Percentiles rank a stretch among this genome's conserved stretches.
Conservation (phyloP, 257 asterid species). For the Datura wrightii region DNA sequence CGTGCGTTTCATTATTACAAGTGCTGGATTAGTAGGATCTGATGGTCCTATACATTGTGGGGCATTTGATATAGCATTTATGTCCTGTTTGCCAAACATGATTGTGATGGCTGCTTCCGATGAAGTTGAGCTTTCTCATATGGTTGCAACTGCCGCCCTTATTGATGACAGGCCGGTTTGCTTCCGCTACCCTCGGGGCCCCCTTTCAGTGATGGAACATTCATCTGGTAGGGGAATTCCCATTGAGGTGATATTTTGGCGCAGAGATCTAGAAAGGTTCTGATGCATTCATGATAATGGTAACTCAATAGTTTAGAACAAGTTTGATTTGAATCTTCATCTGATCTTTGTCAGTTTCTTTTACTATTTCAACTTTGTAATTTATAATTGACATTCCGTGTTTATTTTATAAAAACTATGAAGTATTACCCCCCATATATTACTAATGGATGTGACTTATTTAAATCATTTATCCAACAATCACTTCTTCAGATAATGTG, state of each 20-base stretch:
- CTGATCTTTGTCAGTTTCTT: background rate
- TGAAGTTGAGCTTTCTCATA: slow-evolving; percentile 76
- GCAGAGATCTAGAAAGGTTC: slow-evolving; percentile 6
- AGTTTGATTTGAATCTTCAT: background rate
- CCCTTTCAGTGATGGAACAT: slow-evolving; percentile 48
- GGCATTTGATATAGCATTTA: slow-evolving; percentile 79
- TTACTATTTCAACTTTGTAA: background rate
- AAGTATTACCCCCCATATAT: background rate
- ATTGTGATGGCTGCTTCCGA: slow-evolving; percentile 95
- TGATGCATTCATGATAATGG: background rate
- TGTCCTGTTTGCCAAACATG: slow-evolving; percentile 96
- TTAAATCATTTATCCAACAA: background rate
- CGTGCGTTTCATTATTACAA: slow-evolving; percentile 73
- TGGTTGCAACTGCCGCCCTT: slow-evolving; percentile 76
- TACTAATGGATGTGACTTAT: slow-evolving; percentile 11
- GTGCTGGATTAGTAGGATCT: slow-evolving; percentile 86
- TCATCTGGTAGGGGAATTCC: slow-evolving; percentile 49
- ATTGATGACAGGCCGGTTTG: slow-evolving; percentile 80
- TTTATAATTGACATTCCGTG: background rate
- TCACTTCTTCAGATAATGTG: background rate
- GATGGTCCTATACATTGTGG: slow-evolving; percentile 82
- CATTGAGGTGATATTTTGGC: slow-evolving; percentile 58
- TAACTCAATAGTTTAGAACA: background rate
- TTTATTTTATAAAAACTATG: background rate
- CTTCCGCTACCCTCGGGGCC: slow-evolving; percentile 87